A percentile compares a stretch with the other conserved stretches of the same genome.
These are phyloP conservation scores for Sonneratia alba DNA, from an alignment of 345 rosid species.

Conservation along the genomic window DNA sequence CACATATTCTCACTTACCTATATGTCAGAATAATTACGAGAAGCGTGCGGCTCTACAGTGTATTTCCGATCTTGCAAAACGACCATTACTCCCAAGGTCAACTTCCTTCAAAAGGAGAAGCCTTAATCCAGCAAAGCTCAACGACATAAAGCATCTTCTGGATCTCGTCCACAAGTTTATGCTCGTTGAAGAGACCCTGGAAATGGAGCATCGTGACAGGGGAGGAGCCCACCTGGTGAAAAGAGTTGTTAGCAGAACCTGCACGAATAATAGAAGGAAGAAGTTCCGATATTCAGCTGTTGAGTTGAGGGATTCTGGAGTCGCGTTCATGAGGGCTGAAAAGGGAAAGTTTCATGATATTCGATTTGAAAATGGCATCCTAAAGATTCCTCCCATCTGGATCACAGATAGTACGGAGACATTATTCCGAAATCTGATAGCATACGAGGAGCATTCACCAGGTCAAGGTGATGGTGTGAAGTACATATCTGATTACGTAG, in stretches of 20 bases:
- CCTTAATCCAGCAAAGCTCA: neutral
- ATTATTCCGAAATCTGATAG: constrained; percentile 11
- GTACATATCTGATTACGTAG: constrained; percentile 8
- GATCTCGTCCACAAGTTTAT: neutral
- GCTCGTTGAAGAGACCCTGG: neutral
- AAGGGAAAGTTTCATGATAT: constrained; percentile 2
- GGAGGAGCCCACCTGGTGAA: neutral
- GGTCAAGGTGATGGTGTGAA: neutral
- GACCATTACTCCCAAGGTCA: neutral
- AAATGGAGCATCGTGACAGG: neutral
- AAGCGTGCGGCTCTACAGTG: neutral
- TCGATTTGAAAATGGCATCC: constrained; percentile 6
- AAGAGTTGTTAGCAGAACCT: neutral
- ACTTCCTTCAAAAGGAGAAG: neutral
- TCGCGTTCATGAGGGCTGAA: neutral
- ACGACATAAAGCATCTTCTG: constrained; percentile 12
- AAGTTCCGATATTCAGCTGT: constrained; percentile 5
- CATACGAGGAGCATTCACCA: constrained; percentile 13
- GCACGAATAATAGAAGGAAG: neutral
- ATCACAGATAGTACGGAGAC: constrained; percentile 2
- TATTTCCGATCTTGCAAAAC: neutral
- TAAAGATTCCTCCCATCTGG: constrained; percentile 9
- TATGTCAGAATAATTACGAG: neutral
- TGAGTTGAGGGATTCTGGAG: constrained; percentile 18
- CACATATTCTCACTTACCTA: neutral